A percentile compares a stretch with the other conserved stretches of the same genome.
Conservation (phyloP, 2,329 filamentous ascomycete species). For the Ascosphaera apis region DNA sequence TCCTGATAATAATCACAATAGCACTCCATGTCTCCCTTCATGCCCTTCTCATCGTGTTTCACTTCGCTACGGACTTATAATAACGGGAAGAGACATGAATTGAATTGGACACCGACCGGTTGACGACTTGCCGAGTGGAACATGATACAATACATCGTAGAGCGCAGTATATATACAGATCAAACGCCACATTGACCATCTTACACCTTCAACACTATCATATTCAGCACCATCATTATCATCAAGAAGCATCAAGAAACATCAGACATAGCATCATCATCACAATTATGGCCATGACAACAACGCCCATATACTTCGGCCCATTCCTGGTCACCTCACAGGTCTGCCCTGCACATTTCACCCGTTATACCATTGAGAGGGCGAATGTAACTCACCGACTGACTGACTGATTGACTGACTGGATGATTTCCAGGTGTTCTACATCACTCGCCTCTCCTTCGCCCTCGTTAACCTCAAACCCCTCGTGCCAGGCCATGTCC, state of each 20-base stretch:
- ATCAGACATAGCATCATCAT: neutral
- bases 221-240: neutral
- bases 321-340: constrained; percentile 54
- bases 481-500: constrained; percentile 74
- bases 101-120: too few relatives aligned
- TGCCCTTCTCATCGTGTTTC: too few relatives aligned
- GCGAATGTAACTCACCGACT: too few relatives aligned
- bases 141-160: too few relatives aligned
- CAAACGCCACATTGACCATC: neutral
- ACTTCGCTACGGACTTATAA: too few relatives aligned
- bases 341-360: too few relatives aligned
- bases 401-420: neutral
- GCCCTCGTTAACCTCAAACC: constrained; percentile 92
- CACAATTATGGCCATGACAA: constrained; percentile 8
- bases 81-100: too few relatives aligned
- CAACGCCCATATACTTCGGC: constrained; percentile 41
- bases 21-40: too few relatives aligned
- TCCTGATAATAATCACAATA: too few relatives aligned
- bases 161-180: constrained; percentile 1
- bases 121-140: too few relatives aligned
- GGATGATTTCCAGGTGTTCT: constrained; percentile 46
- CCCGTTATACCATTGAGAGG: too few relatives aligned
- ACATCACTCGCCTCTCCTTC: constrained; percentile 56
- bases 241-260: too few relatives aligned
- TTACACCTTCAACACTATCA: neutral